Conservation (phyloP, 805 yeast species). For the Myxozyma nipponensis region DNA sequence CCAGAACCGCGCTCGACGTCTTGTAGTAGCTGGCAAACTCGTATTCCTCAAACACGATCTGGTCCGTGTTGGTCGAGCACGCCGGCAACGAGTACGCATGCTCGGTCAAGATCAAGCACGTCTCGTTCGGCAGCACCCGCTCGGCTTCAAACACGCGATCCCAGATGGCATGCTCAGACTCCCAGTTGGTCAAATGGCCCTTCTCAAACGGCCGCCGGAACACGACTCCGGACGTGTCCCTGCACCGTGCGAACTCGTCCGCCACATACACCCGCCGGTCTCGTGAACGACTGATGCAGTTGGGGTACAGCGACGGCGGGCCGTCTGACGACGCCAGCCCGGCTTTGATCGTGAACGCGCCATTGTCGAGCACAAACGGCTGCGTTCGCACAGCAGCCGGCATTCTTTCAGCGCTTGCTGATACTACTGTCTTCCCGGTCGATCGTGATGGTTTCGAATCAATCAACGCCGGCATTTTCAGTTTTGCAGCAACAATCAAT, state of each 20-base stretch:
- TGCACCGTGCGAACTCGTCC: constrained; percentile 55
- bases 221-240: constrained; percentile 68
- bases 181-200: constrained; percentile 91
- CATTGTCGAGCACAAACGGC: constrained; percentile 75
- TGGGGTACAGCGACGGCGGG: constrained; percentile 47
- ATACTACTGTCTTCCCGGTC: too few relatives aligned
- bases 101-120: constrained; percentile 70
- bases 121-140: constrained; percentile 44
- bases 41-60: constrained; percentile 89
- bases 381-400: constrained; percentile 10
- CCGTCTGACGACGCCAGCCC: constrained; percentile 45
- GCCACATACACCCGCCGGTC: constrained; percentile 74
- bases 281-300: constrained; percentile 67
- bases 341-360: constrained; percentile 74
- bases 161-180: constrained; percentile 83
- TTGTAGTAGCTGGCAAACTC: constrained; percentile 70
- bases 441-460: too few relatives aligned
- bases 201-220: constrained; percentile 80
- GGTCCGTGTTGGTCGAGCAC: constrained; percentile 80
- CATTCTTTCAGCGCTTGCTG: too few relatives aligned
- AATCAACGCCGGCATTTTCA: too few relatives aligned
- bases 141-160: constrained; percentile 63
- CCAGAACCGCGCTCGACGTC: constrained; percentile 44
- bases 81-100: constrained; percentile 78
- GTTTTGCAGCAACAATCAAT: too few relatives aligned